Base-by-base conservation (phyloP, 352 stramenopile species). In the Globisporangium abappressorium region DNA sequence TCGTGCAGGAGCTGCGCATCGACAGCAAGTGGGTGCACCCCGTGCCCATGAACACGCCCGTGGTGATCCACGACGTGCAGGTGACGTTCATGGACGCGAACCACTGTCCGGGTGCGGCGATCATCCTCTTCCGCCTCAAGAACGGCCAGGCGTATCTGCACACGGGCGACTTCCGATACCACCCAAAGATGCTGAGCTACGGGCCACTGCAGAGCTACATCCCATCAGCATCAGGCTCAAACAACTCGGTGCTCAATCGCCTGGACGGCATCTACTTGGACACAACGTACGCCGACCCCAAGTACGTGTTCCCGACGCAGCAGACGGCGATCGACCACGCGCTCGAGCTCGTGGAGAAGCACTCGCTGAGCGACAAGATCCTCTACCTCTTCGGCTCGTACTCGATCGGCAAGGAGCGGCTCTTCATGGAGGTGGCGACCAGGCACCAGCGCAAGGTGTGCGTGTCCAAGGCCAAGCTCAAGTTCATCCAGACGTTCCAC, bases 31-130 rank as follows among this genome's bases (percentile, higher is more conserved):
- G 89, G 64, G 79, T 99, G 14, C 91, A 98, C 60, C 84, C 93
- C 0, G 70, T 98, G 49, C 77, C 82, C 6, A 93, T 99, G 84
- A 93, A 98, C 65, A 92, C 79, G 51, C 85, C 94, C 18, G 85
- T 93, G 36, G 69, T 92, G 36, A 70, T 97, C 46, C 77, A 85
- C 26, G 88, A 86, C 58, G 90, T 98, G 6, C 92, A 97, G 66
- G 95, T 99, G 26, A 98, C 94, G 5, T 87, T 98, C 51, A 82
- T 98, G 62, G 93, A 99, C 69, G 97, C 97, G 1, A 99, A 99
- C 69, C 97, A 99, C 78, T 99, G 97, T 70, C 97, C 96, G 33
- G 97, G 97, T 33, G 92, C 97, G 6, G 83, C 94, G 11, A 97
- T 99, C 78, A 97, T 99, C 65, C 75, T 99, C 24, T 99, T 99